Evolutionary conservation across 1,139 yeast species (phyloP).

Genomic region (Lodderomyces margitis): DNA sequence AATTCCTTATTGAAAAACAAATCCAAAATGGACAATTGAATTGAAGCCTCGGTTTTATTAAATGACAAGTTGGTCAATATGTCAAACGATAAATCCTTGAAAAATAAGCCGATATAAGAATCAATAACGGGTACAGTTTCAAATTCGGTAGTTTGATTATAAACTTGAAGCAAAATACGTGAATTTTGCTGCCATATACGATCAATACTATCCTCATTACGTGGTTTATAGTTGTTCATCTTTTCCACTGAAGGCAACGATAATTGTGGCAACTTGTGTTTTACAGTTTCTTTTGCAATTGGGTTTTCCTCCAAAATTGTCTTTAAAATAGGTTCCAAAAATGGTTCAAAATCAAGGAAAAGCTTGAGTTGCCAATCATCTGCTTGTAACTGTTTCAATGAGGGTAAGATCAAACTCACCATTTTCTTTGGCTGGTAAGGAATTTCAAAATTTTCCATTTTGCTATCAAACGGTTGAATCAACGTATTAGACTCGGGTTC

Average conservation of each 20-base stretch:
- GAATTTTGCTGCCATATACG: conserved; percentile 47
- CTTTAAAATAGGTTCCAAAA: conserved; percentile 36
- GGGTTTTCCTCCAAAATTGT: conserved; percentile 36
- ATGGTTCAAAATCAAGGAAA: conserved; percentile 33
- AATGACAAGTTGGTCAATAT: conserved; percentile 78
- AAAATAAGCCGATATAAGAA: conserved; percentile 54
- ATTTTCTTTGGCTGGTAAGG: conserved; percentile 59
- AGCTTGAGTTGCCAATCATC: conserved; percentile 29
- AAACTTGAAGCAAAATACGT: conserved; percentile 64
- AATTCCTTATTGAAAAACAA: conserved; percentile 65
- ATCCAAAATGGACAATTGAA: conserved; percentile 76
- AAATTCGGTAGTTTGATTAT: conserved; percentile 47
- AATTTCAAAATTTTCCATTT: conserved; percentile 28
- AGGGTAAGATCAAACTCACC: conserved; percentile 52
- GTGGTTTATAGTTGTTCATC: conserved; percentile 29
- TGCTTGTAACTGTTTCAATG: conserved; percentile 41
- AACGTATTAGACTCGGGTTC: conserved; percentile 21
- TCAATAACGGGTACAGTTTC: conserved; percentile 73
- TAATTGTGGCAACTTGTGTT: conserved; percentile 48
- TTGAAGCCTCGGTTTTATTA: conserved; percentile 83
- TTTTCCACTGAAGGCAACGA: conserved; percentile 45
- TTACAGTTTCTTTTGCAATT: conserved; percentile 39
- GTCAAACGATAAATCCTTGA: conserved; percentile 76
- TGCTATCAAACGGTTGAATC: conserved; percentile 41
- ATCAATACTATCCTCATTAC: conserved; percentile 31